Conservation (phyloP, 1,284 basidiomycete genomes). For the Filobasidium uniguttulatum region DNA sequence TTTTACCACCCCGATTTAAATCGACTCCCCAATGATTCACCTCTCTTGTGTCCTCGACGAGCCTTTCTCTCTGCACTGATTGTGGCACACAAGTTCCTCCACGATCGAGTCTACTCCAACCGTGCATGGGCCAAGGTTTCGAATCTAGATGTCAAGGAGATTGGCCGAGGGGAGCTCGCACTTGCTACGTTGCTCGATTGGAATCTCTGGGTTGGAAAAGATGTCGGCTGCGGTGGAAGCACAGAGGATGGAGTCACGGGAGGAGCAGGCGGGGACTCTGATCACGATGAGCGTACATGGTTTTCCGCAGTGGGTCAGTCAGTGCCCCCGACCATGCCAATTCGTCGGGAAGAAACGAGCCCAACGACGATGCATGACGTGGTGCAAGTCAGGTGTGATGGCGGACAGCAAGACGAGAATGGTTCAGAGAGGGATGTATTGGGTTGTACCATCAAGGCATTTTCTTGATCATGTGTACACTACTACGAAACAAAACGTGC, state of each 20-base stretch:
- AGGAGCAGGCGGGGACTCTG: not conserved
- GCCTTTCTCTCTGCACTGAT: conserved; percentile 79
- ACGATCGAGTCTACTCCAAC: conserved; percentile 85
- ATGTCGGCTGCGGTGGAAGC: conserved; percentile 8
- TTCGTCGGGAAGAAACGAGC: too few species aligned
- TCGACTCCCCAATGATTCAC: conserved; percentile 24
- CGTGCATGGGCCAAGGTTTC: conserved; percentile 70
- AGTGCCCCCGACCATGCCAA: too few species aligned
- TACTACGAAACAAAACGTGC: too few species aligned
- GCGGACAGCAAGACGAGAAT: too few species aligned
- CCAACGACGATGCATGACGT: too few species aligned
- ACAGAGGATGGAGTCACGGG: conserved; percentile 3
- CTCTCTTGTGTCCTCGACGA: conserved; percentile 69
- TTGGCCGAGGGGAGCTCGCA: conserved; percentile 36
- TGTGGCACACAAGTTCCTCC: conserved; percentile 77
- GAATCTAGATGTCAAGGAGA: conserved; percentile 34
- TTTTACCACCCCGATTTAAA: not conserved
- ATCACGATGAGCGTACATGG: conserved; percentile 8
- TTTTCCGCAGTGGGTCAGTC: conserved; percentile 1
- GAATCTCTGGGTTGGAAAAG: conserved; percentile 28
- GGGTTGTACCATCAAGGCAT: too few species aligned
- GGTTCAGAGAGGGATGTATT: too few species aligned
- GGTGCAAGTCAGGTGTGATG: too few species aligned
- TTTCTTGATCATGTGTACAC: too few species aligned
- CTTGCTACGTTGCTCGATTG: conserved; percentile 37